Evolutionary conservation across 179 eudicot genomes (phyloP).

Genomic region (Amaranthus tricolor): DNA sequence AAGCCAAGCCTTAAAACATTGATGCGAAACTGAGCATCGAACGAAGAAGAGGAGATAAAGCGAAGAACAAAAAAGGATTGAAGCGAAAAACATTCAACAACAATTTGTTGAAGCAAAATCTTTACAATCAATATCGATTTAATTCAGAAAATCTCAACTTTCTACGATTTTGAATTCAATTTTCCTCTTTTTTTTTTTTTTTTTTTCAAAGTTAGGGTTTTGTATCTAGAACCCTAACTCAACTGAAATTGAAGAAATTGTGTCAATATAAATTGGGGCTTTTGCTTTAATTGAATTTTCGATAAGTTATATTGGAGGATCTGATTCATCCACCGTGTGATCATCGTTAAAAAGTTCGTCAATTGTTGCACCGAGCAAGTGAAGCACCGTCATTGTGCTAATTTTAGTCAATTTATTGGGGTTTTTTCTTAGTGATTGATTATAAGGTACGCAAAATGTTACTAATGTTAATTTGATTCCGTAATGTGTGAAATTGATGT

Average conservation of each 20-base stretch:
- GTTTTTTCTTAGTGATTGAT: neutral
- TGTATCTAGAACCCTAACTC: conserved; percentile 27
- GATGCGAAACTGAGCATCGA: conserved; percentile 20
- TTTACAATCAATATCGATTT: neutral
- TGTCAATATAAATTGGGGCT: conserved; percentile 19
- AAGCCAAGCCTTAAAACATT: conserved; percentile 13
- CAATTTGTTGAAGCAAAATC: neutral
- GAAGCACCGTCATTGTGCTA: conserved; percentile 9
- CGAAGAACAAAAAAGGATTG: neutral
- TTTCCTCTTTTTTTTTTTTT: neutral
- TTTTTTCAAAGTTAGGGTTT: conserved; percentile 18
- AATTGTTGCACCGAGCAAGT: neutral
- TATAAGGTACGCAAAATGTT: conserved; percentile 15
- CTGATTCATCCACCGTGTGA: conserved; percentile 1
- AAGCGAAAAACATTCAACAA: neutral
- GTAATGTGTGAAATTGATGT: neutral
- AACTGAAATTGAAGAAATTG: conserved; percentile 12
- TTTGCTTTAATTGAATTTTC: conserved; percentile 11
- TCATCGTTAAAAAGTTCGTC: neutral
- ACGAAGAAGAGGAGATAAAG: neutral
- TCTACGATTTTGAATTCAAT: conserved; percentile 10
- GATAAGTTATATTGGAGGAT: conserved; percentile 16
- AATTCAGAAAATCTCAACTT: neutral
- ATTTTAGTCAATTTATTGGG: conserved; percentile 3
- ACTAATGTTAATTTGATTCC: neutral